Evolutionary conservation across 2,329 filamentous ascomycete genomes (phyloP).

Genomic region (Fonsecaea erecta): DNA sequence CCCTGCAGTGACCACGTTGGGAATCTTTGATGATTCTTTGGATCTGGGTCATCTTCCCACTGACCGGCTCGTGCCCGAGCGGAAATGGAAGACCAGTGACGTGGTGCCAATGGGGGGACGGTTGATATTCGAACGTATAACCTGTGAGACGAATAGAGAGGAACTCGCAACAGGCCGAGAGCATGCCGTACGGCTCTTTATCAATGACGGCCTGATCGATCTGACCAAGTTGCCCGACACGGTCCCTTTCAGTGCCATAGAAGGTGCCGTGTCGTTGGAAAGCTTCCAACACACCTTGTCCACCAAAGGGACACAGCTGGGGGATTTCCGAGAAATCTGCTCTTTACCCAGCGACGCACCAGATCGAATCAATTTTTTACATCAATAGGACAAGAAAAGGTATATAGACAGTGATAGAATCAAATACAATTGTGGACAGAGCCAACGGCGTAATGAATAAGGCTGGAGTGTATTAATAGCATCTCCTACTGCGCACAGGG

Average conservation of each 20-base stretch:
- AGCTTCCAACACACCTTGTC: constrained; percentile 51
- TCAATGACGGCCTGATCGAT: constrained; percentile 61
- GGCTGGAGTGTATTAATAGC: constrained; percentile 1
- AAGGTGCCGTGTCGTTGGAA: constrained; percentile 50
- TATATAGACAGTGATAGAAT: not conserved
- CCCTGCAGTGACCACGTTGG: constrained; percentile 55
- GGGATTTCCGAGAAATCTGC: constrained; percentile 56
- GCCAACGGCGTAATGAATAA: not conserved
- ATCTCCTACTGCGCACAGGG: no score
- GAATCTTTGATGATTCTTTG: constrained; percentile 53
- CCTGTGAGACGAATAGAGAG: constrained; percentile 42
- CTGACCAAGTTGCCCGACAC: constrained; percentile 41
- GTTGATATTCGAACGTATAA: constrained; percentile 59
- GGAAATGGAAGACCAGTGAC: constrained; percentile 61
- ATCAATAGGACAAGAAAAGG: constrained; percentile 43
- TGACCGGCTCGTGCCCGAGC: constrained; percentile 49
- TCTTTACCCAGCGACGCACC: constrained; percentile 49
- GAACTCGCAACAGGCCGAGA: constrained; percentile 10
- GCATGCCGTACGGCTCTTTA: constrained; percentile 57
- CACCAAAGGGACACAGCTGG: constrained; percentile 49
- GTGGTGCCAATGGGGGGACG: constrained; percentile 63
- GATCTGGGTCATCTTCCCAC: constrained; percentile 52
- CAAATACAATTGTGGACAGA: not conserved
- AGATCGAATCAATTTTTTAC: constrained; percentile 55
- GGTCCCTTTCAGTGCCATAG: constrained; percentile 36